phyloP scores from a whole-genome alignment of 2,329 filamentous ascomycete genomes.

The Periconia sp. region DNA sequence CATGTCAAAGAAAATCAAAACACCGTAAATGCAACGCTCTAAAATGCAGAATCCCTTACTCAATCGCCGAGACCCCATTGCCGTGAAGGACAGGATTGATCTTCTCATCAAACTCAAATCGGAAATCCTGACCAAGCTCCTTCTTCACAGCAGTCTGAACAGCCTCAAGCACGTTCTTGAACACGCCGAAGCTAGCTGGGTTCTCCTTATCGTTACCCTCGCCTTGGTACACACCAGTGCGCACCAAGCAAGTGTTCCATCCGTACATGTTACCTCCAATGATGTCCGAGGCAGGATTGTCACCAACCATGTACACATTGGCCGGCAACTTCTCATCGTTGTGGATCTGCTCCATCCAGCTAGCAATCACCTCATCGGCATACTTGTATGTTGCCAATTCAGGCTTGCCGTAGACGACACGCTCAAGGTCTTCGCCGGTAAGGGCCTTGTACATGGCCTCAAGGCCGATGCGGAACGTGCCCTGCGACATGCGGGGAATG shows the following conservation, averaged over 20 bases:
- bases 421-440: slow-evolving; percentile 73
- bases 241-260: slow-evolving; percentile 80
- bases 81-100: slow-evolving; percentile 71
- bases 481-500: slow-evolving; percentile 72
- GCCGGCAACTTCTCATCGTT: slow-evolving; percentile 71
- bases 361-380: slow-evolving; percentile 73
- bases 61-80: slow-evolving; percentile 60
- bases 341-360: slow-evolving; percentile 79
- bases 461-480: slow-evolving; percentile 75
- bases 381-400: slow-evolving; percentile 80
- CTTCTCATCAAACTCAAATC: slow-evolving; percentile 73
- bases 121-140: slow-evolving; percentile 75
- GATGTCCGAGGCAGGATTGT: slow-evolving; percentile 77
- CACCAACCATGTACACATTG: slow-evolving; percentile 79
- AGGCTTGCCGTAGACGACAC: slow-evolving; percentile 78
- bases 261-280: slow-evolving; percentile 81
- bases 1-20: not conserved
- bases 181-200: slow-evolving; percentile 78
- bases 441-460: slow-evolving; percentile 76
- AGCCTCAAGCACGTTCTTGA: slow-evolving; percentile 74
- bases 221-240: slow-evolving; percentile 80
- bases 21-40: not conserved
- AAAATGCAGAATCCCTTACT: slow-evolving; percentile 46
- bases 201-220: slow-evolving; percentile 78
- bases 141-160: slow-evolving; percentile 71